Base-by-base conservation (phyloP, 805 yeast species). In the Wickerhamia fluorescens region DNA sequence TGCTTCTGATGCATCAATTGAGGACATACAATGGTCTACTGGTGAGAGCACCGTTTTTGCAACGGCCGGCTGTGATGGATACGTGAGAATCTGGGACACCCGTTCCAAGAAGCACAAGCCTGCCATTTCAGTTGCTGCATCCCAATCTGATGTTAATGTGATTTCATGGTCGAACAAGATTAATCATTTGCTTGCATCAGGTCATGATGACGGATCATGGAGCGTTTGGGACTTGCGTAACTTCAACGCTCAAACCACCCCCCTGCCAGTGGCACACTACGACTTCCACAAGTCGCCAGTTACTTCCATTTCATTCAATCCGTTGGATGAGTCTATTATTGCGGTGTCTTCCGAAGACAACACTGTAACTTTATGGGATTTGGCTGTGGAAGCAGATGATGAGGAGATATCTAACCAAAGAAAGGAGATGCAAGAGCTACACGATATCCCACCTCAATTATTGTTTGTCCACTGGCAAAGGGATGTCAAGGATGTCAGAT, bases 361-460 rank as follows among this genome's bases (percentile, higher is more conserved):
- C 55, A 92, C 97, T 5, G 96, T 92, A 6, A 87, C 96, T 2
- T 64, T 92, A 41, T 92, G 98, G 98, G 98, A 92, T 63, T 69
- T 92, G 53, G 89, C 96, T 8, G 98, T 92, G 10, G 98, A 92
- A 62, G 97, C 97, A 3, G 98, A 88, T 56, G 97, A 92, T 51
- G 97, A 89, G 51, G 98, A 89, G 58, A 82, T 89, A 41, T 76
- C 83, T 34, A 82, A 80, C 49, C 96, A 89, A 60, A 73, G 75
- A 44, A 71, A 75, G 33, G 92, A 81, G 45, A 72, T 78, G 23
- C 71, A 72, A 43, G 96, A 88, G 45, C 65, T 92, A 41, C 78
- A 78, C 41, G 94, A 82, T 46, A 84, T 89, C 39, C 98, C 98
- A 11, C 92, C 97, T 14, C 98, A 92, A 58, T 68, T 92, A 47